Base-by-base conservation (phyloP, 495 filamentous ascomycete species). In the Xylaria grammica region DNA sequence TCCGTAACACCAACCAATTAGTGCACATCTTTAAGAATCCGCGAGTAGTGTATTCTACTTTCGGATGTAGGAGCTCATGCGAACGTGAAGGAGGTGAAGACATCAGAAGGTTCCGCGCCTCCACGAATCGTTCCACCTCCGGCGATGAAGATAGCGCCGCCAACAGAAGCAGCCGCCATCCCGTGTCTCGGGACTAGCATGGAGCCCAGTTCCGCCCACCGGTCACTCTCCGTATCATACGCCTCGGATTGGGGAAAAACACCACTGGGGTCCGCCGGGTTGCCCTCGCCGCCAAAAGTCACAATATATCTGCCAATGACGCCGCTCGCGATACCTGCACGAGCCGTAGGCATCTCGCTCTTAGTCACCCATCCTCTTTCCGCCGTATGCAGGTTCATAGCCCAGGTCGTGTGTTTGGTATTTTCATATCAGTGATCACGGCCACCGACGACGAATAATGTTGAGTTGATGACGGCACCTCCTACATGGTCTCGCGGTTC, bases 241-340 rank as follows among this genome's bases (percentile, higher is more conserved):
- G 7, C 17, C 1, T 5, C 10, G 27, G 27, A 9, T 8, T 3
- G 7, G 22, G 26, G 1, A 9, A 3, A 51, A 4, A 51, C 27
- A 17, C 49, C 27, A 8, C 26, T 51, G 3, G 27, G 15, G 26
- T 8, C 1, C 1, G 17, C 2, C 17, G 11, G 59, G 49, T 82
- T 79, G 3, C 75, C 79, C 68, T 81, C 79, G 17, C 79, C 78
- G 13, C 79, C 79, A 57, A 83, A 78, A 0, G 76, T 74, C 15
- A 74, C 74, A 8, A 82, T 64, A 62, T 70, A 75, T 0, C 36
- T 59, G 20, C 66, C 72, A 4, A 80, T 63, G 3, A 68, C 70
- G 0, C 66, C 79, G 19, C 65, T 63, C 1, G 72, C 66, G 9
- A 79, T 52, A 0, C 79, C 78, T n/a, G 75, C 73, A 34, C 75